Base-by-base conservation (phyloP, 768 basidiomycete genomes). In the Leucocoprinus leucothites region DNA sequence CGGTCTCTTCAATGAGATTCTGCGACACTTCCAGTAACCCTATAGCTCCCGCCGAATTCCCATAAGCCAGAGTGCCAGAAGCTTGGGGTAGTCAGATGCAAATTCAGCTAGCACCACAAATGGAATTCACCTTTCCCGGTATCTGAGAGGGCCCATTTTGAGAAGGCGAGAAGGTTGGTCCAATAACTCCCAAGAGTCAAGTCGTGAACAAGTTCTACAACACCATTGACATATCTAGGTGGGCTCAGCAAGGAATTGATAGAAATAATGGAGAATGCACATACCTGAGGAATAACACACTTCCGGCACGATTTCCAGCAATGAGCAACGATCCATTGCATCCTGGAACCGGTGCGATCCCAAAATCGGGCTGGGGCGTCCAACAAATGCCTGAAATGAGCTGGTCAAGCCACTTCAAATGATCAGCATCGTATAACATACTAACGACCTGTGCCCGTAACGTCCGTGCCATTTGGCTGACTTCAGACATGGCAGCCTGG, bases 261-360 rank as follows among this genome's bases (percentile, higher is more conserved):
- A 35, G n/a, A 21, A 19, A 9, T 35, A 28, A n/a, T 6, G 26
- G 21, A 14, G 18, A 48, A 34, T 9, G 7, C 9, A 8, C 3
- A 35, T 35, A 85, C 86, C 84, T 79, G 26, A 88, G 63, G 19
- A 91, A 80, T 6, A 74, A 64, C 18, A 91, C 64, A 38, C 74
- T 73, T 16, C 91, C 91, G 0, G 82, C 86, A 21, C 89, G 75
- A 60, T 71, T 88, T 2, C 89, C 91, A 3, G 82, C 67, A n/a
- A 87, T 76, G 3, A 93, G 77, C 0, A 91, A 66, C 2, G 90
- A 91, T 1, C 76, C 80, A 56, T 89, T 81, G 3, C 79, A 47
- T 21, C 65, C 48, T 0, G 81, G 80, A 8, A 72, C 64, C 2
- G 87, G 86, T 11, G 60, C 62, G 9, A 79, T 57, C 9, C 74